These are phyloP conservation scores for Rubroboletus pulcherrimus DNA, from an alignment of 768 basidiomycete genomes.

Conservation along the genomic window DNA sequence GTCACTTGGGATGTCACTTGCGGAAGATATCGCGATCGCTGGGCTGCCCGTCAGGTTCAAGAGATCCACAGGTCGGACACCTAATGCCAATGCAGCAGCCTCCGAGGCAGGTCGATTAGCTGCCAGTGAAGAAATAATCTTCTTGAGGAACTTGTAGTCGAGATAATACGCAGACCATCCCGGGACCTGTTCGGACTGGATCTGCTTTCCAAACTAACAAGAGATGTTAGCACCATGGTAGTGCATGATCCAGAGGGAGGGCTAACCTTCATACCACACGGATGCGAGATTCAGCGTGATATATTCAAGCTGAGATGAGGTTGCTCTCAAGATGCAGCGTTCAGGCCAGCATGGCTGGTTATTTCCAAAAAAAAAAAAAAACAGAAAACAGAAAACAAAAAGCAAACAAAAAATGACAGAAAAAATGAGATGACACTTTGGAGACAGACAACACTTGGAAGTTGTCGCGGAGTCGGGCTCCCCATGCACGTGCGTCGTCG, in stretches of 20 bases:
- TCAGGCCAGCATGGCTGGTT: conserved; percentile 30
- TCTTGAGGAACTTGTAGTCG: conserved; percentile 97
- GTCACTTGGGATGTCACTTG: conserved; percentile 10
- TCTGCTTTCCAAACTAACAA: conserved; percentile 92
- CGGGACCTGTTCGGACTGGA: conserved; percentile 92
- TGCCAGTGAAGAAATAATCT: conserved; percentile 94
- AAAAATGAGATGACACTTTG: conserved; percentile 5
- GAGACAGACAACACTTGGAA: conserved; percentile 1
- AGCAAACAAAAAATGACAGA: conserved; percentile 11
- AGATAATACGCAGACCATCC: conserved; percentile 96
- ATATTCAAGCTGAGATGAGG: conserved; percentile 4
- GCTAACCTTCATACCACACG: conserved; percentile 31
- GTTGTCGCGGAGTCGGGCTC: not conserved
- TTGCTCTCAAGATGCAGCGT: conserved; percentile 6
- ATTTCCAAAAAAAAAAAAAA: conserved; percentile 18
- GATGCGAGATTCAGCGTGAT: conserved; percentile 10
- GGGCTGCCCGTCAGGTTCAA: conserved; percentile 33
- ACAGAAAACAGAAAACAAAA: too few species aligned
- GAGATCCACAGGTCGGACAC: conserved; percentile 66
- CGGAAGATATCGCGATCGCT: conserved; percentile 27
- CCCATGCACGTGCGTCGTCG: conserved; percentile 23
- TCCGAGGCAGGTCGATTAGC: conserved; percentile 89
- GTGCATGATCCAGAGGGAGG: not conserved
- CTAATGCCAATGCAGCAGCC: conserved; percentile 80
- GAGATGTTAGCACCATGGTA: not conserved